Conservation (phyloP, 495 filamentous ascomycete genomes). For the Podospora sp. region DNA sequence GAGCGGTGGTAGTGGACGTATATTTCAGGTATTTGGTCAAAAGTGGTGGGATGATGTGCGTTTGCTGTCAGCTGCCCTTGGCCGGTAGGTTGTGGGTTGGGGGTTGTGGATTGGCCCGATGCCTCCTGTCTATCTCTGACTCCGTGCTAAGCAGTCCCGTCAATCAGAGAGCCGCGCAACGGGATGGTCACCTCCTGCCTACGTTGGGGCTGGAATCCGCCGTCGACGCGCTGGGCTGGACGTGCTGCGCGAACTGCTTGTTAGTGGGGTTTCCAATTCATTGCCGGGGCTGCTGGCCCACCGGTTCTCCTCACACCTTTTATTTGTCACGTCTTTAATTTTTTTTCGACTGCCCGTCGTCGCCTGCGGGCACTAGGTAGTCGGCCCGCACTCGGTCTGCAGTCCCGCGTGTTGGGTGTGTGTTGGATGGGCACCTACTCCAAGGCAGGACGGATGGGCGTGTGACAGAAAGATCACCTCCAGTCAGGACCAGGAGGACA, state of each 20-base stretch:
- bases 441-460: background rate
- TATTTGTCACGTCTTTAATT: background rate
- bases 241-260: background rate
- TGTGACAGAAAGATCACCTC: background rate
- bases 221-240: background rate
- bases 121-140: conserved; percentile 27
- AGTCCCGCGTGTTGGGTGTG: background rate
- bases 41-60: conserved; percentile 16
- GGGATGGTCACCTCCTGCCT: conserved; percentile 12
- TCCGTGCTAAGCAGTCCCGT: conserved; percentile 24
- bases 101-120: conserved; percentile 15
- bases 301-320: background rate
- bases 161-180: conserved; percentile 29
- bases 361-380: background rate
- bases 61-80: conserved; percentile 22
- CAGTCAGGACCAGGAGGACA: background rate
- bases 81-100: conserved; percentile 3
- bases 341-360: background rate
- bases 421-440: background rate
- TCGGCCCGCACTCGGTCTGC: background rate
- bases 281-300: background rate
- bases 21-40: conserved; percentile 14
- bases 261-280: conserved; percentile 1
- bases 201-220: background rate
- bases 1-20: conserved; percentile 1